Base-by-base conservation (phyloP, 2,329 filamentous ascomycete genomes). In the Nannizziopsis arthrosporioides region DNA sequence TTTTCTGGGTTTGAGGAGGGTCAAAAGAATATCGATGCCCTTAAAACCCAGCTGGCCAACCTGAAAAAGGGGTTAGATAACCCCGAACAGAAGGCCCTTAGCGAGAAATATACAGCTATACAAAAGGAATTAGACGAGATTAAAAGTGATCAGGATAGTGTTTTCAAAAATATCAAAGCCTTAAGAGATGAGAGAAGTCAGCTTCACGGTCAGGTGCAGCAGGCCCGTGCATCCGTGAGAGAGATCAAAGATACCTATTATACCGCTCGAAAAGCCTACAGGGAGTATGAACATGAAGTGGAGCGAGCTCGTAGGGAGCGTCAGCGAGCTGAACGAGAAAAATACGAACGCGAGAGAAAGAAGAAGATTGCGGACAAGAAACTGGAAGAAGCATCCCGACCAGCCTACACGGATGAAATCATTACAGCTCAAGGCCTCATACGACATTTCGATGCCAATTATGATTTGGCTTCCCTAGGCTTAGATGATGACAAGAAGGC, bases 351-450 rank as follows among this genome's bases (percentile, higher is more conserved):
- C 36, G 71, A 73, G 58, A 69, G 68, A 61, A 65, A 65, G 57
- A 69, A 67, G 59, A 74, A 73, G 61, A 68, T 74, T 54, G 71
- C 74, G 42, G 73, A 76, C 58, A 74, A 74, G 61, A 72, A 72
- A 59, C 62, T 73, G 22, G 71, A 73, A 57, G 71, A 73, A 57
- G 71, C 65, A 50, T 68, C 63, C 27, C 82, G 86, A 59, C 88
- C 84, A 12, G 92, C 92, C 45, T 98, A 87, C 73, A 76, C 86
- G 41, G 87, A 95, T 59, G 88, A 98, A 72, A 94, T 98, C 61
- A 78, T 88, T 59, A 84, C 84, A 46, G 85, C 87, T 53, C 85
- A 92, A 71, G 84, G 81, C 63, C 75, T 98, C 40, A 85, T 96
- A 58, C 81, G 82, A 57, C 90, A 90, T 76, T 90, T 96, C 57